Evolutionary conservation across 257 asterid species (phyloP).

Genomic region (Scutellaria galericulata): DNA sequence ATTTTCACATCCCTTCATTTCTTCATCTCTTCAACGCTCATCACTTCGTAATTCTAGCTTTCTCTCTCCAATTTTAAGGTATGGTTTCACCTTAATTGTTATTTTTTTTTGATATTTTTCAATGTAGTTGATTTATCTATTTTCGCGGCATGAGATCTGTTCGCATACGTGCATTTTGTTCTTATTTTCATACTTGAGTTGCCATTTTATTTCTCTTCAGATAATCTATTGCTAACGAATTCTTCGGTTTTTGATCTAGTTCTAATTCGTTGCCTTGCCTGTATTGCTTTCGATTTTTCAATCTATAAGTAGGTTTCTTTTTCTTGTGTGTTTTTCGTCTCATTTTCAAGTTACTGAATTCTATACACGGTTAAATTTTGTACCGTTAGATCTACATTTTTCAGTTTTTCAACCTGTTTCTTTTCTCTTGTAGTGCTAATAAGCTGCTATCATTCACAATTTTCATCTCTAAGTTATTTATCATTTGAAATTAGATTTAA

Average conservation of each 20-base stretch:
- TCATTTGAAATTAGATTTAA: slow-evolving; percentile 14
- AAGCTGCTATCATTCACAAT: too few relatives aligned
- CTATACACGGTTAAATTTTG: slow-evolving; percentile 6
- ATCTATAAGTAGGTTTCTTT: too few relatives aligned
- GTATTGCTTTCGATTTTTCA: slow-evolving; percentile 15
- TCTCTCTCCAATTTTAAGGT: slow-evolving; percentile 9
- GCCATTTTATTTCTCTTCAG: not conserved
- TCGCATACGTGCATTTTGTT: not conserved
- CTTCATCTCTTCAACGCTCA: not conserved
- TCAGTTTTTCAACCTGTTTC: not conserved
- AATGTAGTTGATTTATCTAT: too few relatives aligned
- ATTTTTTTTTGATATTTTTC: too few relatives aligned
- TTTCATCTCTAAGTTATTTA: not conserved
- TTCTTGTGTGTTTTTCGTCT: not conserved
- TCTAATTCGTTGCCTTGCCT: not conserved
- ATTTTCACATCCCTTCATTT: slow-evolving; percentile 7
- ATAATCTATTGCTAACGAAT: slow-evolving; percentile 16
- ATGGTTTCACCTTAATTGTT: too few relatives aligned
- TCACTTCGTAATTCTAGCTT: not conserved
- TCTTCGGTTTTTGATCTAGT: slow-evolving; percentile 9
- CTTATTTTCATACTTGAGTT: not conserved
- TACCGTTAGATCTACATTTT: not conserved
- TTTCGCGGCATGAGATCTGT: slow-evolving; percentile 26
- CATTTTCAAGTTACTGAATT: slow-evolving; percentile 5
- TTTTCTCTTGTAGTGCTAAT: too few relatives aligned